Evolutionary conservation across 345 rosid species (phyloP).

Genomic region (Abelmoschus esculentus): DNA sequence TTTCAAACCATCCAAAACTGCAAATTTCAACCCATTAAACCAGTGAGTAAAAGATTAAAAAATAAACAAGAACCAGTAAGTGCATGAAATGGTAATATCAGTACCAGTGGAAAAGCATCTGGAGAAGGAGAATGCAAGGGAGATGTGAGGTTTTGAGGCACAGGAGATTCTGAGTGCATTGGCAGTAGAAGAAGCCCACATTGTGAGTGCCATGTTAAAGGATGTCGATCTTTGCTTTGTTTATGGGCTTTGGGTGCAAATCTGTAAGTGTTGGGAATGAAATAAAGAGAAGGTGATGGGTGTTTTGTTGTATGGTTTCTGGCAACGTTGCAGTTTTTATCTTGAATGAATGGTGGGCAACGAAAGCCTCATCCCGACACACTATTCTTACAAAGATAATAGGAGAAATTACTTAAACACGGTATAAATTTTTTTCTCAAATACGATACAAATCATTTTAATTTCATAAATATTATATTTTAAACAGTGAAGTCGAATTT

Average conservation of each 20-base stretch:
- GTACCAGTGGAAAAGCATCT: conserved; percentile 81
- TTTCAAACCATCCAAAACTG: conserved; percentile 89
- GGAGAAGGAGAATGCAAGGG: conserved; percentile 53
- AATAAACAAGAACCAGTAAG: background rate
- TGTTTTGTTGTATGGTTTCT: background rate
- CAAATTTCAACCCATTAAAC: conserved; percentile 7
- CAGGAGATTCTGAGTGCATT: conserved; percentile 69
- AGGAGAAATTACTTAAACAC: too few species aligned
- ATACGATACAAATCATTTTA: too few species aligned
- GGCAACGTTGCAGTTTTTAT: conserved; percentile 24
- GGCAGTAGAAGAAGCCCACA: conserved; percentile 96
- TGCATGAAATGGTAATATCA: too few species aligned
- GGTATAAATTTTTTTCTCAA: too few species aligned
- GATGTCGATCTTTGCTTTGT: background rate
- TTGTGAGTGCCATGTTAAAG: conserved; percentile 66
- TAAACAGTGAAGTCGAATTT: too few species aligned
- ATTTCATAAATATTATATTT: too few species aligned
- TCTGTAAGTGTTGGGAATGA: background rate
- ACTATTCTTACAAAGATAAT: background rate
- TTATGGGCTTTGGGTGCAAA: conserved; percentile 3
- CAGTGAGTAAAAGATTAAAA: background rate
- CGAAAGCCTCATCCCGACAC: conserved; percentile 59
- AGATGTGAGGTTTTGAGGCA: conserved; percentile 34
- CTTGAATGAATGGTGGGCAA: conserved; percentile 70
- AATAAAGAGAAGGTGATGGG: conserved; percentile 7